Evolutionary conservation across 2,329 filamentous ascomycete genomes (phyloP).

Genomic region (Diaporthe citri): DNA sequence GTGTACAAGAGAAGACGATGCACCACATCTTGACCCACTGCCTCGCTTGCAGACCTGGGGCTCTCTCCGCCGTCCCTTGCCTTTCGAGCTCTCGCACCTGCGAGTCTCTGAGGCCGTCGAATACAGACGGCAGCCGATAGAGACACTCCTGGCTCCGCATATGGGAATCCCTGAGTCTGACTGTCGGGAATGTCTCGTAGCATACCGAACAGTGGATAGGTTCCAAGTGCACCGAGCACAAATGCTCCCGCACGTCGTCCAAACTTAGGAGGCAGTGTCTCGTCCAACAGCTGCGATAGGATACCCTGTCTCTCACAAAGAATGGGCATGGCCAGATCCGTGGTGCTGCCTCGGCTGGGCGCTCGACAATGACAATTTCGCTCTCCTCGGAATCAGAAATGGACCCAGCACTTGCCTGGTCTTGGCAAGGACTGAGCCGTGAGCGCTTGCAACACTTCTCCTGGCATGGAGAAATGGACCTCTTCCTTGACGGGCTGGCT

Average conservation of each 20-base stretch:
- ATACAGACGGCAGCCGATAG: too few species aligned
- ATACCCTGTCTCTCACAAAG: background rate
- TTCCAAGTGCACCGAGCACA: background rate
- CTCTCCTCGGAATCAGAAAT: background rate
- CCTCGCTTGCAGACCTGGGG: too few species aligned
- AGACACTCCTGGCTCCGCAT: background rate
- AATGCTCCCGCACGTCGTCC: background rate
- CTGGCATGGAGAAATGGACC: background rate
- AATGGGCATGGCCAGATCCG: background rate
- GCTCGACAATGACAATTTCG: background rate
- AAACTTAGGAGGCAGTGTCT: background rate
- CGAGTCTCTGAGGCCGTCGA: too few species aligned
- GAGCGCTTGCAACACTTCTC: background rate
- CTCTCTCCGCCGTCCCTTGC: too few species aligned
- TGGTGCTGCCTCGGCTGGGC: background rate
- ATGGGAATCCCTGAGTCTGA: background rate
- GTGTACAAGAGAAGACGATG: too few species aligned
- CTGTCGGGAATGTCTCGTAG: background rate
- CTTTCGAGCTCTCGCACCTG: too few species aligned
- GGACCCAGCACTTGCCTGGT: background rate
- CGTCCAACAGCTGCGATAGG: background rate
- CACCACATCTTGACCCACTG: too few species aligned
- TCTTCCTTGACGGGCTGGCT: background rate
- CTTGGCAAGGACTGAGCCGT: background rate
- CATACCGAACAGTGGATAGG: background rate